Base-by-base conservation (phyloP, 129 eudicot genomes). In the Cynara cardunculus region DNA sequence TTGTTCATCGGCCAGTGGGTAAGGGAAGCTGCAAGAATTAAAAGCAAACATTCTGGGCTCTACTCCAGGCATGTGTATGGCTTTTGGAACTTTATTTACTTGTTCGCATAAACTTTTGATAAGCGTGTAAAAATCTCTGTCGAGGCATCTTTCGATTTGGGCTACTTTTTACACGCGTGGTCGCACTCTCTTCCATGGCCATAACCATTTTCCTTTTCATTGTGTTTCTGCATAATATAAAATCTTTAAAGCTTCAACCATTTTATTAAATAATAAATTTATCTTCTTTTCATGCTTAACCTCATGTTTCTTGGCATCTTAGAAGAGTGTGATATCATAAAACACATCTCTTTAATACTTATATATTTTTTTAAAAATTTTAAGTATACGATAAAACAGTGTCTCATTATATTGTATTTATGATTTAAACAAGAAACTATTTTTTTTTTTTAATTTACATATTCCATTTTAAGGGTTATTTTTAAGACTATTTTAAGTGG, bases 91-190 rank as follows among this genome's bases (percentile, higher is more conserved):
- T 81, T 81, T 79, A 79, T 79, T 81, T 81, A 26, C 22, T 73
- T 74, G 25, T 81, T 74, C 59, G 30, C 25, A 81, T 81, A 53
- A 83, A 49, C 82, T 83, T 83, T 83, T 83, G 82, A 77, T 62
- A 83, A 83, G 86, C 82, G 82, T 83, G 86, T 69, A 83, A 83
- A 83, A 77, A 71, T 78, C 74, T 83, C 82, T 83, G 86, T 83
- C 86, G 82, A 83, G 82, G 86, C 86, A 83, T 83, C 86, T 83
- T 77, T 82, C 77, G 78, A 76, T 70, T 76, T 70, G 81, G 65
- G 53, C 59, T 77, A 77, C 86, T 83, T 83, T 83, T 83, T 77
- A 77, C 86, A 83, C 79, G 86, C 86, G 86, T 83, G 86, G 82
- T 64, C 72, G 86, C 86, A 83, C 86, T 46, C 86, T 83, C 86